Conservation (phyloP, 768 basidiomycete genomes). For the Exidia glandulosa region DNA sequence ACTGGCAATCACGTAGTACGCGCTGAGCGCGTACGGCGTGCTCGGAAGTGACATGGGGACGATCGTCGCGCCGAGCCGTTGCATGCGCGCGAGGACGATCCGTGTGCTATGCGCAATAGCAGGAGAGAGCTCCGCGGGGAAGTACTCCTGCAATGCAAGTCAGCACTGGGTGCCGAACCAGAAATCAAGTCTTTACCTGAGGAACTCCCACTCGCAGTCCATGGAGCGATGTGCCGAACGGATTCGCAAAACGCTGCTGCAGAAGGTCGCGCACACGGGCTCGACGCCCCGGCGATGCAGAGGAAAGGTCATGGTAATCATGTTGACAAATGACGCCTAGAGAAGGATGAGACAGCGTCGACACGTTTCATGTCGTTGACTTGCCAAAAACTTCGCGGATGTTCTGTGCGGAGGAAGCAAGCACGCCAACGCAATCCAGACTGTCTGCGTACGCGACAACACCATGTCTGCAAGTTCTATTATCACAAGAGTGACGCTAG, state of each 20-base stretch:
- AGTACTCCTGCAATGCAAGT: constrained; percentile 53
- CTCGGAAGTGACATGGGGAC: constrained; percentile 64
- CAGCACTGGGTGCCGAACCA: not conserved
- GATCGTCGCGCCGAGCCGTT: constrained; percentile 50
- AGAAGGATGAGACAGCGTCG: not conserved
- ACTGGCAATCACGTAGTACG: constrained; percentile 92
- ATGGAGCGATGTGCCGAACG: constrained; percentile 17
- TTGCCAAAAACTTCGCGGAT: constrained; percentile 57
- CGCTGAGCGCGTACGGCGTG: constrained; percentile 65
- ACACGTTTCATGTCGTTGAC: not conserved
- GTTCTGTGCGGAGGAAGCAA: constrained; percentile 43
- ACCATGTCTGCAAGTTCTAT: constrained; percentile 58
- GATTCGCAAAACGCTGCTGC: constrained; percentile 1
- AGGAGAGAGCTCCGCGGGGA: constrained; percentile 53
- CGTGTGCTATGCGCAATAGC: constrained; percentile 36
- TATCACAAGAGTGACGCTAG: not conserved
- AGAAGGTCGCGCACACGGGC: not conserved
- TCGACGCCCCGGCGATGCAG: constrained; percentile 34
- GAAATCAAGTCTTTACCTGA: constrained; percentile 31
- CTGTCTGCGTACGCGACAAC: constrained; percentile 91
- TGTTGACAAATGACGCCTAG: constrained; percentile 39
- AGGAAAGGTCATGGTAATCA: constrained; percentile 68
- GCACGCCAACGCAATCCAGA: constrained; percentile 84
- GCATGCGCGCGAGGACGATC: constrained; percentile 30
- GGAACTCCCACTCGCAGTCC: constrained; percentile 70